phyloP scores from a whole-genome alignment of 2,329 filamentous ascomycete species.

The Botrytis aclada region DNA sequence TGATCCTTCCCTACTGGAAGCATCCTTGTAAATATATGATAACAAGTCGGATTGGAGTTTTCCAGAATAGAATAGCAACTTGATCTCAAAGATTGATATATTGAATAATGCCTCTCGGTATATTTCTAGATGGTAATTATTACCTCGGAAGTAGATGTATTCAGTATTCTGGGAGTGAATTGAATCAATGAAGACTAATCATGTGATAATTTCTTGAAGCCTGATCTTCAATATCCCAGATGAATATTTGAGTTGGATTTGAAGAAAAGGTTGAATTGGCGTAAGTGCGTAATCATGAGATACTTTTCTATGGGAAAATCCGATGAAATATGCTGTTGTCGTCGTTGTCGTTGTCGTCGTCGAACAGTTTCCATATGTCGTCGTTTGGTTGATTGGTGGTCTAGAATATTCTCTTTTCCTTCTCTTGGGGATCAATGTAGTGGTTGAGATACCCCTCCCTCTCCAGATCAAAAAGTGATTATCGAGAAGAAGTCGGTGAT shows the following conservation, averaged over 20 bases:
- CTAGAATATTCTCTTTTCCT: not conserved
- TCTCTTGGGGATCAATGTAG: not conserved
- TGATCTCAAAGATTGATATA: not conserved
- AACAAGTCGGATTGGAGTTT: not conserved
- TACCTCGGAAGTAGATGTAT: not conserved
- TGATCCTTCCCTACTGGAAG: constrained; percentile 14
- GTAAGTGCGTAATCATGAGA: not conserved
- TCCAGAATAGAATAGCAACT: not conserved
- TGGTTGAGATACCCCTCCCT: not conserved
- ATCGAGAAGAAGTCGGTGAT: not conserved
- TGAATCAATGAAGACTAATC: not conserved
- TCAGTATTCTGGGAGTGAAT: not conserved
- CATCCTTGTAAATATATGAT: constrained; percentile 7
- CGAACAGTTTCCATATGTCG: not conserved
- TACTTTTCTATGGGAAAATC: not conserved
- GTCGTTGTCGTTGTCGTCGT: not conserved
- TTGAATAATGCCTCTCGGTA: not conserved
- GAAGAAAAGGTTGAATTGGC: not conserved
- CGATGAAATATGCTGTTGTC: not conserved
- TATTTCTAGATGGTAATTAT: not conserved
- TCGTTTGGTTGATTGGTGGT: not conserved
- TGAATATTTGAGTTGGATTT: no score
- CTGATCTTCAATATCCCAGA: not conserved
- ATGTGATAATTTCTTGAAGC: not conserved
- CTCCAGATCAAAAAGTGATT: not conserved